phyloP scores from a whole-genome alignment of 2,329 filamentous ascomycete genomes.

The Sporothrix euskadiensis region DNA sequence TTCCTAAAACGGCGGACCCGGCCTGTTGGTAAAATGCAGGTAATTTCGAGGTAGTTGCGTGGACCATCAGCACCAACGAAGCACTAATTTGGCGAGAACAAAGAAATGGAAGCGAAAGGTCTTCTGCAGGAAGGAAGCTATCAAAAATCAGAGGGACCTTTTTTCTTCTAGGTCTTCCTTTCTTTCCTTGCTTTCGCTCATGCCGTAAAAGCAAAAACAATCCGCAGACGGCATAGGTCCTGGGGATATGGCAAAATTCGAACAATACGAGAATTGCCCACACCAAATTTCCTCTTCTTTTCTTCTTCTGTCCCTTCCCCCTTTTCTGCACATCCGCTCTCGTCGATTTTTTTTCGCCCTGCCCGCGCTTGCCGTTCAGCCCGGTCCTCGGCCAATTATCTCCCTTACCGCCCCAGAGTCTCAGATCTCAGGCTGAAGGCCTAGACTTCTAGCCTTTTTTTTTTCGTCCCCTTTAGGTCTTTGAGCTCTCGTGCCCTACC shows the following conservation, averaged over 20 bases:
- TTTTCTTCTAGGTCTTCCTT: neutral
- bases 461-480: neutral
- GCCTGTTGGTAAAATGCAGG: neutral
- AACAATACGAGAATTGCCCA: neutral
- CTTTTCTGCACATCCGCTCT: neutral
- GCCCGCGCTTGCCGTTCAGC: neutral
- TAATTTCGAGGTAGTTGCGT: neutral
- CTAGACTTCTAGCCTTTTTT: neutral
- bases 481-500: neutral
- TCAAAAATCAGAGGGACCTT: neutral
- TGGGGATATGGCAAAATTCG: neutral
- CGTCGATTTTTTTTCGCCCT: neutral
- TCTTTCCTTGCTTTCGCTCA: neutral
- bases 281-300: neutral
- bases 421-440: neutral
- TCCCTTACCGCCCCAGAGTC: neutral
- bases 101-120: neutral
- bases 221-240: neutral
- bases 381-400: neutral
- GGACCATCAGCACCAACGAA: neutral
- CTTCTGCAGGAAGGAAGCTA: neutral
- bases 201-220: neutral
- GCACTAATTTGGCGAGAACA: neutral
- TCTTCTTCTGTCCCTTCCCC: neutral
- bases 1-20: conserved; percentile 3